A percentile compares a stretch with the other conserved stretches of the same genome.
Conservation (phyloP, 1,284 basidiomycete genomes). For the Rugosomyces carneus region DNA sequence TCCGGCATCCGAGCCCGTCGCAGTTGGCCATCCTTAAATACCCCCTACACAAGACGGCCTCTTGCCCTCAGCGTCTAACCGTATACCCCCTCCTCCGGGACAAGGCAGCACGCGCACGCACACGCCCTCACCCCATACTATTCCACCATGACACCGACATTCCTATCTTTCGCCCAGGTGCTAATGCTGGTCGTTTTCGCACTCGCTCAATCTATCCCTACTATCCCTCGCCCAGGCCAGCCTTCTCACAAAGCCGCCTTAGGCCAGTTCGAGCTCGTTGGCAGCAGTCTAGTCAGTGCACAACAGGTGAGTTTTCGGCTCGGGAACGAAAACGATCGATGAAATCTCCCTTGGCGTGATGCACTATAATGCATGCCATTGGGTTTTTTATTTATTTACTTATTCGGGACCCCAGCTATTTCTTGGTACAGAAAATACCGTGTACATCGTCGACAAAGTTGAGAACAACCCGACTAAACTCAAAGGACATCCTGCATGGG, state of each 20-base stretch:
- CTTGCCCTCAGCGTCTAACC: background rate
- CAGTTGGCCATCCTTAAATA: background rate
- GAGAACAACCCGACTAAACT: constrained; percentile 57
- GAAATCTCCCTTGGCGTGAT: background rate
- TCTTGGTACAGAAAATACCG: constrained; percentile 50
- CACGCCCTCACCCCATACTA: background rate
- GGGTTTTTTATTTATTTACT: background rate
- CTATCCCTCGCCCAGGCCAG: constrained; percentile 33
- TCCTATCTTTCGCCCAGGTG: constrained; percentile 16
- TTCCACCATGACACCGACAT: constrained; percentile 14
- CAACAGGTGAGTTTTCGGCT: constrained; percentile 48
- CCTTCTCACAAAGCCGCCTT: constrained; percentile 34
- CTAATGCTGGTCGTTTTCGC: constrained; percentile 13
- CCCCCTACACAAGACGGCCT: background rate
- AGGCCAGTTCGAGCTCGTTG: constrained; percentile 58
- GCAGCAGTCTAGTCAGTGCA: constrained; percentile 62
- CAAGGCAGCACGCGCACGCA: background rate
- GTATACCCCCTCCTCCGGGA: background rate
- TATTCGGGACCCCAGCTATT: constrained; percentile 37
- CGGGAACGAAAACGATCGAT: too few species aligned
- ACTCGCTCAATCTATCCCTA: constrained; percentile 20
- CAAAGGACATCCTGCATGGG: constrained; percentile 62
- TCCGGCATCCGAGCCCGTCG: background rate
- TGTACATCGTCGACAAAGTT: constrained; percentile 62
- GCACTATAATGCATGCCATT: too few species aligned